These are phyloP conservation scores for Trifolium pratense DNA, from an alignment of 306 rosid genomes.

Conservation along the genomic window DNA sequence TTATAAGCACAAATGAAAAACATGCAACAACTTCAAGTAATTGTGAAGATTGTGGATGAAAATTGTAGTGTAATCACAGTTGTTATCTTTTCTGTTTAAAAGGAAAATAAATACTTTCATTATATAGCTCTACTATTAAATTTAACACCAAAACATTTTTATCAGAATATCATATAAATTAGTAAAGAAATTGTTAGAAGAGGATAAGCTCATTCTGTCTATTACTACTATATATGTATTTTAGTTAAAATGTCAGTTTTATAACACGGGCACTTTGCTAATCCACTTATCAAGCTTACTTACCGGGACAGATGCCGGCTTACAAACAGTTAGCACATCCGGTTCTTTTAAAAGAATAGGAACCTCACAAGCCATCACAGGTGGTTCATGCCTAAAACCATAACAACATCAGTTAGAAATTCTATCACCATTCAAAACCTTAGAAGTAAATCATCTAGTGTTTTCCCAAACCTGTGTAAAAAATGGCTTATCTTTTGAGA, in stretches of 20 bases:
- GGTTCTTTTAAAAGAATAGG: slow-evolving; percentile 60
- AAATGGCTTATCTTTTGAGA: slow-evolving; percentile 88
- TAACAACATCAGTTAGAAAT: slow-evolving; percentile 42
- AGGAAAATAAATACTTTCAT: neutral
- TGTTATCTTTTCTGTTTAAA: neutral
- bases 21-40: neutral
- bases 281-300: slow-evolving; percentile 47
- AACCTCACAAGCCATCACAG: slow-evolving; percentile 73
- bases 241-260: slow-evolving; percentile 7
- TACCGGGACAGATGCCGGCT: slow-evolving; percentile 92
- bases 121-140: neutral
- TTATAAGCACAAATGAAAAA: neutral
- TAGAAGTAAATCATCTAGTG: slow-evolving; percentile 22
- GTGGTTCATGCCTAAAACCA: slow-evolving; percentile 87
- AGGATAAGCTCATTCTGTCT: slow-evolving; percentile 14
- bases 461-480: slow-evolving; percentile 70
- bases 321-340: slow-evolving; percentile 75
- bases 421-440: slow-evolving; percentile 36
- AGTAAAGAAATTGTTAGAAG: neutral
- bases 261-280: slow-evolving; percentile 23
- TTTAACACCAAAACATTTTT: neutral
- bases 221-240: neutral
- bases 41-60: neutral
- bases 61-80: neutral
- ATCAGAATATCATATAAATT: neutral